A percentile compares a stretch with the other conserved stretches of the same genome.
Conservation (phyloP, 352 stramenopile species). For the Pseudoperonospora humuli region DNA sequence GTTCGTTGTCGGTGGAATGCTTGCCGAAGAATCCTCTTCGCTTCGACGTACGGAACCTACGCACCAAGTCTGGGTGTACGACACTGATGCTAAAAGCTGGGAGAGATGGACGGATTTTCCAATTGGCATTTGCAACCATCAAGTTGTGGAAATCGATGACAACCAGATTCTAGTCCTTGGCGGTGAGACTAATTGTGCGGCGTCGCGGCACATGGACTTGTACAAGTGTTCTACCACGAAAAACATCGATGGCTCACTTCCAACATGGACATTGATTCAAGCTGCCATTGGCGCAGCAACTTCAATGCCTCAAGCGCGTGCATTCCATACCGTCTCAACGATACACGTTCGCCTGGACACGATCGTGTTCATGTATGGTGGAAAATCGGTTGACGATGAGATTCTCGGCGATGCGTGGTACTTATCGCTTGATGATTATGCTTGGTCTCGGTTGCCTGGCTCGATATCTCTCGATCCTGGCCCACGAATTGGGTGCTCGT, state of each 20-base stretch:
- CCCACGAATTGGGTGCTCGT: slow-evolving; percentile 54
- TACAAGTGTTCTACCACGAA: slow-evolving; percentile 63
- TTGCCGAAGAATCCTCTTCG: slow-evolving; percentile 11
- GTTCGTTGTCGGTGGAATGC: slow-evolving; percentile 67
- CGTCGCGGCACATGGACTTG: slow-evolving; percentile 80
- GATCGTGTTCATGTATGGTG: slow-evolving; percentile 81
- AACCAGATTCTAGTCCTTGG: slow-evolving; percentile 75
- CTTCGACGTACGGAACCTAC: slow-evolving; percentile 20
- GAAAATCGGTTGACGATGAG: slow-evolving; percentile 63
- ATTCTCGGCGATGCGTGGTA: slow-evolving; percentile 75
- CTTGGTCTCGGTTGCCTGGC: slow-evolving; percentile 68
- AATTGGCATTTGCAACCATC: slow-evolving; percentile 70
- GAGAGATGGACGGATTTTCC: slow-evolving; percentile 77
- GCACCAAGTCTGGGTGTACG: slow-evolving; percentile 67
- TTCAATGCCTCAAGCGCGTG: slow-evolving; percentile 50
- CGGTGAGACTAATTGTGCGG: slow-evolving; percentile 56
- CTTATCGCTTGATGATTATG: slow-evolving; percentile 71
- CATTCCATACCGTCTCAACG: slow-evolving; percentile 57
- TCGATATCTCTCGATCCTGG: slow-evolving; percentile 73
- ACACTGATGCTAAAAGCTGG: slow-evolving; percentile 45
- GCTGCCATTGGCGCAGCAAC: slow-evolving; percentile 51
- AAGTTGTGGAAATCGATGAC: slow-evolving; percentile 65
- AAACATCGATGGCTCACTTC: slow-evolving; percentile 58
- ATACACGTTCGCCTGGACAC: slow-evolving; percentile 68
- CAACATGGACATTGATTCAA: slow-evolving; percentile 71